Base-by-base conservation (phyloP, 1,284 basidiomycete genomes). In the Melampsora americana region DNA sequence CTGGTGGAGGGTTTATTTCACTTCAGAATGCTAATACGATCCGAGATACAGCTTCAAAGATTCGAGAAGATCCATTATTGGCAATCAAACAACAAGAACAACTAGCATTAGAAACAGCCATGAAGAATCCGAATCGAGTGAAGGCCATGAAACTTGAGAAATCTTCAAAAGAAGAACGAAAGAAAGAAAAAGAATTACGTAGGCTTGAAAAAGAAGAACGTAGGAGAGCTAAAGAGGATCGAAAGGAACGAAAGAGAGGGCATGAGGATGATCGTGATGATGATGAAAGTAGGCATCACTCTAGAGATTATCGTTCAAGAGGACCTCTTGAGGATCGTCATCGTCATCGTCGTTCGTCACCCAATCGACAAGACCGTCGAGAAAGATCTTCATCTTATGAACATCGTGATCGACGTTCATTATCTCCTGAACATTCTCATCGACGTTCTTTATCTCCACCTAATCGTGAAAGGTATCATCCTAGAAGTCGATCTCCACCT, bases 31-130 rank as follows among this genome's bases (percentile, higher is more conserved):
- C 95, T 79, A 97, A 98, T 83, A 90, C 86, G n/a, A 86, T 85
- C 35, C 89, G 93, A 32, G 95, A 99, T 82, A 88, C 92, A 50
- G 91, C 93, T 23, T 85, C 92, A 32, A 99, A 99, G 85, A 90
- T 99, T 78, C 89, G 95, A 56, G 95, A 98, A 83, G 95, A 99
- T 81, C 95, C 95, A 1, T 83, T 99, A 30, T 87, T 99, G 30
- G 92, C 92, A 16, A 99, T 99, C 85, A 98, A 98, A 84, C 91
- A 93, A 83, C 95, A 98, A 82, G 95, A 99, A 84, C 93, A 97
- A 82, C 90, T 92, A 7, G 91, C 93, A 7, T 91, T 94, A 79
- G 89, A 96, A 79, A 89, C 92, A 3, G 86, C 99, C 69, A 88
- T 95, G 85, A 90, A 91, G 74, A 95, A 97, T 80, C 96, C 96